Conservation (phyloP, 2,329 filamentous ascomycete genomes). For the Tolypocladium capitatum region DNA sequence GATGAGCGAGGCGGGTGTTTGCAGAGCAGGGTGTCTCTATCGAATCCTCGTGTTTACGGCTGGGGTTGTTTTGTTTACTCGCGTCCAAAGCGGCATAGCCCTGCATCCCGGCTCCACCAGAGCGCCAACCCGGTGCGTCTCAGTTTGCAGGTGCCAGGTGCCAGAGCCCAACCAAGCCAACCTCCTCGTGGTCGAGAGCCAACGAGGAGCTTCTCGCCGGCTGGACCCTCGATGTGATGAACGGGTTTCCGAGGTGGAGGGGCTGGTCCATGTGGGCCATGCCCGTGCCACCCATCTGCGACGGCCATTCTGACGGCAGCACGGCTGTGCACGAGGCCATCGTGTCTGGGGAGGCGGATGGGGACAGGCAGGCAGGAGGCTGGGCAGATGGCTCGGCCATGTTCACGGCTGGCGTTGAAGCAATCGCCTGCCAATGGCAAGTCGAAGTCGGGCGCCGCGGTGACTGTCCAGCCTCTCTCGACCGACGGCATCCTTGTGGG, state of each 20-base stretch:
- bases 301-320: not conserved
- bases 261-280: not conserved
- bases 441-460: not conserved
- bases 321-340: not conserved
- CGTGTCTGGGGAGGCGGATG: not conserved
- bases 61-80: slow-evolving; percentile 15
- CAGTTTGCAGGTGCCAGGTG: slow-evolving; percentile 1
- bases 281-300: not conserved
- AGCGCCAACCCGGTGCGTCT: slow-evolving; percentile 5
- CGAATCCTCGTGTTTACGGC: slow-evolving; percentile 9
- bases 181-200: not conserved
- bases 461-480: not conserved
- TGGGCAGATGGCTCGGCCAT: not conserved
- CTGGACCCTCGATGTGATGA: not conserved
- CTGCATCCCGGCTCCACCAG: slow-evolving; percentile 7
- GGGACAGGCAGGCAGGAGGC: not conserved
- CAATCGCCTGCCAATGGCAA: not conserved
- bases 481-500: not conserved
- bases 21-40: slow-evolving; percentile 14
- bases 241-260: not conserved
- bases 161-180: not conserved
- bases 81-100: slow-evolving; percentile 11
- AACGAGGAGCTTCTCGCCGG: not conserved
- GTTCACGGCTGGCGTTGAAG: not conserved
- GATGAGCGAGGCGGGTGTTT: slow-evolving; percentile 9